A percentile compares a stretch with the other conserved stretches of the same genome.
phyloP scores from a whole-genome alignment of 2,329 filamentous ascomycete genomes.

The Ambrosiella beaveri region DNA sequence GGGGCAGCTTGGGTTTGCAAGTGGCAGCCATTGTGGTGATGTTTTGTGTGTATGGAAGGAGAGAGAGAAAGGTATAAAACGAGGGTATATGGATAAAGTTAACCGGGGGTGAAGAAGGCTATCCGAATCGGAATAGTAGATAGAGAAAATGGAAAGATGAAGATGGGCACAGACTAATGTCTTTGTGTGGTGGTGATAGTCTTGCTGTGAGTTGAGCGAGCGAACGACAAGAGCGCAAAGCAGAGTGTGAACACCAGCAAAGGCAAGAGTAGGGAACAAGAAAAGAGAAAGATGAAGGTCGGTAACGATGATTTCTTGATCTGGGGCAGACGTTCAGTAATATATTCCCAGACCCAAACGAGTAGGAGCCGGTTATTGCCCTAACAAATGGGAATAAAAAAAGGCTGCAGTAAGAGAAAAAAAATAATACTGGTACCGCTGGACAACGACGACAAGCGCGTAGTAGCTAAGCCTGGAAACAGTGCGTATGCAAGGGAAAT shows the following conservation, averaged over 20 bases:
- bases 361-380: no score
- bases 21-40: slow-evolving; percentile 15
- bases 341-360: not conserved
- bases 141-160: not conserved
- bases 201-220: slow-evolving; percentile 3
- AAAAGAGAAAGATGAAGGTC: slow-evolving; percentile 5
- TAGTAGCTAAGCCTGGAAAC: not conserved
- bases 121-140: not conserved
- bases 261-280: slow-evolving; percentile 8
- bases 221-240: not conserved
- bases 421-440: not conserved
- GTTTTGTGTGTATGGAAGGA: not conserved
- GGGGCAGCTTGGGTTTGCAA: slow-evolving; percentile 41
- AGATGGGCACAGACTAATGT: not conserved
- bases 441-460: not conserved
- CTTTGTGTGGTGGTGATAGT: not conserved
- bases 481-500: not conserved
- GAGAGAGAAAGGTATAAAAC: not conserved
- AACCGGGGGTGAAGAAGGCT: not conserved
- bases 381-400: not conserved
- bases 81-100: not conserved
- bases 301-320: not conserved
- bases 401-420: not conserved
- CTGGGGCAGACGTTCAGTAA: not conserved
- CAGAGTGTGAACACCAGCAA: slow-evolving; percentile 3